Evolutionary conservation across 371 early-diverging fungal genomes (phyloP), one percentile per base, ranked within the genome.

Genomic region (Haplosporangium sp.): DNA sequence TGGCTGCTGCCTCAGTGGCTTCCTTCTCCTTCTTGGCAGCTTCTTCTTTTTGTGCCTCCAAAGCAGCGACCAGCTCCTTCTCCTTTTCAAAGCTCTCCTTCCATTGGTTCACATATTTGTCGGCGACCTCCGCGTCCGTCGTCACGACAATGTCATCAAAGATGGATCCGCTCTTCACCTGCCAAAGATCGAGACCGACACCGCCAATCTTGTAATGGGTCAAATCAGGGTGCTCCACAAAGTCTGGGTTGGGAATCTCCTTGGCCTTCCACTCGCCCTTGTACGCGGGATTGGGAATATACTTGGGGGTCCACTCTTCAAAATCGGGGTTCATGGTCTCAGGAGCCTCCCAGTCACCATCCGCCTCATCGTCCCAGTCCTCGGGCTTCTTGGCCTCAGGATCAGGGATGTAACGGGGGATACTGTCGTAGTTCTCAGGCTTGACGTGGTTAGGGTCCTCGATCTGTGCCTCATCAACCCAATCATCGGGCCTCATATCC

Each of bases 181-280:
- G 96, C 99, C 98, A 99, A 70, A 98, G 82, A 84, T 99, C 99
- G 68, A 98, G 89, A 59, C 98, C 99, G 65, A 96, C 81, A 67
- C 93, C 94, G 56, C 85, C 88, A 56, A 96, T 94, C 64, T 90
- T 89, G 75, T 89, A 91, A 54, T 93, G 91, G 75, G 93, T 90
- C 80, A 94, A 85, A 23, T 92, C 92, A 46, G 85, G 75, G 71
- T 97, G 97, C 68, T 94, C 94, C 86, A 91, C 93, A 85, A 91
- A 99, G 43, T 90, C 90, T 9, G 97, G 97, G 88, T 98, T 99
- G 81, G 89, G 85, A 69, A 99, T 96, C 76, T 90, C 86, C 41
- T 91, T 90, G 20, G 96, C 92, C n/a, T 85, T 86, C 99, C 99
- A 99, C 57, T 85, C 85, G 37, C 99, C 99, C 89, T 96, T 95